Conservation (phyloP, 83 land plant genomes). For the Larix sibirica region DNA sequence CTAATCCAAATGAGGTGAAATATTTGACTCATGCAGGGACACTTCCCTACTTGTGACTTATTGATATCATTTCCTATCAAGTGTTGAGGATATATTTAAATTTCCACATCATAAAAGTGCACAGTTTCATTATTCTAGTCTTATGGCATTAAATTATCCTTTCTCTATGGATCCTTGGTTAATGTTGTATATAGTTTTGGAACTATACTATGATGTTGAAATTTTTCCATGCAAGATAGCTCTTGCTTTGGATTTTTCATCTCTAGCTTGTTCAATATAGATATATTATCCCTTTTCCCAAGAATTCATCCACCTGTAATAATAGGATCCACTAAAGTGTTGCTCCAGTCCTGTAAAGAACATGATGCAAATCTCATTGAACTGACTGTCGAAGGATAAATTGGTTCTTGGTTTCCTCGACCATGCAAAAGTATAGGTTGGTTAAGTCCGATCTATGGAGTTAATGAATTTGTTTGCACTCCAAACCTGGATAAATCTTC, state of each 20-base stretch:
- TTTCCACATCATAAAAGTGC: slow-evolving; percentile 37
- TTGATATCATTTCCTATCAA: slow-evolving; percentile 9
- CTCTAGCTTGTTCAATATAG: slow-evolving; percentile 29
- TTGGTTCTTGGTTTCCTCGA: slow-evolving; percentile 23
- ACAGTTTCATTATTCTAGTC: slow-evolving; percentile 47
- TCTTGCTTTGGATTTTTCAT: slow-evolving; percentile 42
- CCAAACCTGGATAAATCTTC: slow-evolving; percentile 33
- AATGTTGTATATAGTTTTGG: slow-evolving; percentile 29
- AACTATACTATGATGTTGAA: slow-evolving; percentile 41
- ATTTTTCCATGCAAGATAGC: slow-evolving; percentile 25
- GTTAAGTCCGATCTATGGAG: slow-evolving; percentile 26
- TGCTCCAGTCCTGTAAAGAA: slow-evolving; percentile 32
- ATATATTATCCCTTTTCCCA: slow-evolving; percentile 63
- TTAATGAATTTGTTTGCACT: slow-evolving; percentile 14
- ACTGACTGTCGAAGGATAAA: background rate
- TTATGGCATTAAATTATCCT: slow-evolving; percentile 40
- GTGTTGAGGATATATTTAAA: slow-evolving; percentile 40
- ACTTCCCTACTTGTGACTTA: slow-evolving; percentile 19
- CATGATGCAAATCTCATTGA: slow-evolving; percentile 23
- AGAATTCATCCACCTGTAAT: slow-evolving; percentile 27
- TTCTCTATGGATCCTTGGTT: slow-evolving; percentile 52
- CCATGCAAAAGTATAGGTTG: slow-evolving; percentile 28
- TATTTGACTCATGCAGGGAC: background rate
- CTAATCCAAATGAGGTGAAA: background rate
- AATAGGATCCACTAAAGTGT: slow-evolving; percentile 31